phyloP scores from a whole-genome alignment of 345 rosid genomes.

The Brassica juncea region DNA sequence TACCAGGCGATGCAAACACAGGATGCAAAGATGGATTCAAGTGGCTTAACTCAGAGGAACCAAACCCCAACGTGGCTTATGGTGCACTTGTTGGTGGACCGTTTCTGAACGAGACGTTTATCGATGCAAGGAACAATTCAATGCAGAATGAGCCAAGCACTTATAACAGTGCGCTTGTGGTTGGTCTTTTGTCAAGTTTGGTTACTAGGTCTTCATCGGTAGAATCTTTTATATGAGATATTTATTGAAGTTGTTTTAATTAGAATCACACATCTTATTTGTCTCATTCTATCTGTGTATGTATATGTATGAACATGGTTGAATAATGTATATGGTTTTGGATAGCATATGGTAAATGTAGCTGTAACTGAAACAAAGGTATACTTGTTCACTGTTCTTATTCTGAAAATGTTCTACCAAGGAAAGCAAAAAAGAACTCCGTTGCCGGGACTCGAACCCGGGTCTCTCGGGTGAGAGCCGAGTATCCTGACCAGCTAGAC shows the following conservation, averaged over 20 bases:
- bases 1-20: constrained; percentile 56
- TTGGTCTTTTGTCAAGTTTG: constrained; percentile 74
- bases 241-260: neutral
- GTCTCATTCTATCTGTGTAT: neutral
- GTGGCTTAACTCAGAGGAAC: constrained; percentile 66
- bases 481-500: constrained; percentile 78
- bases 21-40: constrained; percentile 76
- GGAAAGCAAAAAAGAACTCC: neutral
- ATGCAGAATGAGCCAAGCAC: constrained; percentile 82
- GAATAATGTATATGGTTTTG: neutral
- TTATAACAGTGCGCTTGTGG: constrained; percentile 73
- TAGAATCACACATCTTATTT: constrained; percentile 22
- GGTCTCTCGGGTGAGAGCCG: constrained; percentile 76
- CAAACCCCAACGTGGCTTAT: constrained; percentile 74
- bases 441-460: constrained; percentile 38
- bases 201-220: constrained; percentile 51
- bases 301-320: neutral
- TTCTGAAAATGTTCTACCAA: neutral
- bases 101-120: constrained; percentile 62
- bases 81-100: constrained; percentile 95
- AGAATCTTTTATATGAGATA: constrained; percentile 23
- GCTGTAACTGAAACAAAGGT: too few species aligned
- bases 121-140: constrained; percentile 64
- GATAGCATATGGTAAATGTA: neutral
- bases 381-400: neutral